Evolutionary conservation across 2,329 filamentous ascomycete genomes (phyloP).

Genomic region (Coniochaeta sp.): DNA sequence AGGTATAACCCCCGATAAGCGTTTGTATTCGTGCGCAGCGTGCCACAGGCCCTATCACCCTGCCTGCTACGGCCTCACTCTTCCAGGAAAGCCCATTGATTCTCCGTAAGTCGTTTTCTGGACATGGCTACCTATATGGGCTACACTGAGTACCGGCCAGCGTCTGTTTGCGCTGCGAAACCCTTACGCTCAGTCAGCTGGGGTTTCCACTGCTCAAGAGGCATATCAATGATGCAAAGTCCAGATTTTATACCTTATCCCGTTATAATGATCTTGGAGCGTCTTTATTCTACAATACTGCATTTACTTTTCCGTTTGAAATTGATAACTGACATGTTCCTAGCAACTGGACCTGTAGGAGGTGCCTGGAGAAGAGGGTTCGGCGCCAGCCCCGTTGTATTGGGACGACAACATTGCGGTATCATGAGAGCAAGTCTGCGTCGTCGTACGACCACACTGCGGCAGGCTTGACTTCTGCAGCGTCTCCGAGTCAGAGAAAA

Average conservation of each 20-base stretch:
- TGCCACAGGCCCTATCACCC: conserved; percentile 17
- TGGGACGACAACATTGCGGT: background rate
- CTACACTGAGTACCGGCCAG: background rate
- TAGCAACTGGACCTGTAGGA: conserved; percentile 1
- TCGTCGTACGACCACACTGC: background rate
- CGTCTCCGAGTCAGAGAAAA: background rate
- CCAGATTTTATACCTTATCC: background rate
- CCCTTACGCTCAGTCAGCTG: background rate
- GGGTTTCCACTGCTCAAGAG: background rate
- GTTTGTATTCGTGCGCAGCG: conserved; percentile 13
- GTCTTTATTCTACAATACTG: background rate
- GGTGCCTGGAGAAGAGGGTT: background rate
- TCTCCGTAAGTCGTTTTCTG: conserved; percentile 9
- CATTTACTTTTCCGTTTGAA: background rate
- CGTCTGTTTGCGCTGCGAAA: background rate
- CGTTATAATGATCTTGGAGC: background rate
- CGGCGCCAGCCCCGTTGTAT: background rate
- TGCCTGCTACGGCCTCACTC: conserved; percentile 14
- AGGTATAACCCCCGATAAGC: conserved; percentile 11
- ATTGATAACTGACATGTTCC: background rate
- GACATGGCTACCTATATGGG: background rate
- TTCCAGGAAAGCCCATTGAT: conserved; percentile 7
- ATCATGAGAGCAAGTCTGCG: background rate
- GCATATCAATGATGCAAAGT: background rate
- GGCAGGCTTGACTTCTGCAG: background rate